Evolutionary conservation across 805 yeast genomes (phyloP), one percentile per base, ranked within the genome.

Genomic region (Candida yuanshanica): DNA sequence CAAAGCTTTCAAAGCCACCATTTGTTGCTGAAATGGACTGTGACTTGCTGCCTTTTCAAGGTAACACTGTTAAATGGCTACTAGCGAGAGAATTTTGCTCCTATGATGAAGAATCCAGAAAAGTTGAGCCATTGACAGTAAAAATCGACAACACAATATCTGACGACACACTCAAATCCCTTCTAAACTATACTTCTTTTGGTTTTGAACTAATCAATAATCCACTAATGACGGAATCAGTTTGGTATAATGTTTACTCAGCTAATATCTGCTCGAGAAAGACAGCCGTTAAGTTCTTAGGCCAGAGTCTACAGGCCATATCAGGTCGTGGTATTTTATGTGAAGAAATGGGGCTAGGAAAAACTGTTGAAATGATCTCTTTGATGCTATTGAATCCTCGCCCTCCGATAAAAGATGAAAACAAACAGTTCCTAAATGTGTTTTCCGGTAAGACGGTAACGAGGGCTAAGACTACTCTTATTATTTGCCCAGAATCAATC

Each of bases 311-410:
- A 1, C 69, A 72, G 38, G 35, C 42, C 5, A 26, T 35, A 2
- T 35, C 41, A 4, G 55, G 55, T 3, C 24, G 17, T 13, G 96
- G 95, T 0, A 64, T 93, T 7, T 60, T 93, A 25, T 83, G 93
- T 1, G 99, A 91, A 54, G 99, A 93, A 60, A 93, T 93, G 99
- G 99, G 99, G 0, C 70, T 93, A 7, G 99, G 99, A 0, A 93
- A 93, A 56, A 91, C 99, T 0, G 79, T 93, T 4, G 99, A 93
- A 58, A 68, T 89, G 12, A 68, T 86, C 2, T 69, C 95, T 0
- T 63, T 91, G 31, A 63, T 83, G 0, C 55, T 79, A 2, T 54
- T 80, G 37, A 83, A 93, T 57, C 79, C 67, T 24, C 63, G 96
- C 13, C 69, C 72, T 0, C 4, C 43, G 17, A 12, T 33, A 1